Evolutionary conservation across 306 rosid species (phyloP).

Genomic region (Malus asiatica): DNA sequence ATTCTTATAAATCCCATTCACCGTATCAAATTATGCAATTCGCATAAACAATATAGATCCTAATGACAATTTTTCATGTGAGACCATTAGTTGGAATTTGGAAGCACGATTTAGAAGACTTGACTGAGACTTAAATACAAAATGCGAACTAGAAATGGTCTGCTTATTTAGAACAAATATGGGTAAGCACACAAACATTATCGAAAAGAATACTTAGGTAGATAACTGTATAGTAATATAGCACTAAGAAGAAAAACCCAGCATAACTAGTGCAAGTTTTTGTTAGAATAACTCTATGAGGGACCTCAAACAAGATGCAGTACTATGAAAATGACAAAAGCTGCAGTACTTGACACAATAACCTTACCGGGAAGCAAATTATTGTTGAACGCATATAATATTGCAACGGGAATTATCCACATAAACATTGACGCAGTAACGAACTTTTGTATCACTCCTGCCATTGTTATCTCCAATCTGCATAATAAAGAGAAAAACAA

Average conservation of each 20-base stretch:
- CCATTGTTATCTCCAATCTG: slow-evolving; percentile 42
- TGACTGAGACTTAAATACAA: not conserved
- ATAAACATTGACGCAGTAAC: slow-evolving; percentile 60
- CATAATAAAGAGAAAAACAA: not conserved
- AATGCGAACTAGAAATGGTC: not conserved
- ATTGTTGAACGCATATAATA: slow-evolving; percentile 63
- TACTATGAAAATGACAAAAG: not conserved
- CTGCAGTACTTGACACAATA: not conserved
- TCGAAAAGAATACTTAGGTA: not conserved
- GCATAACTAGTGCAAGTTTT: not conserved
- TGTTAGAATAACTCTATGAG: not conserved
- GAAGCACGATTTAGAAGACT: not conserved
- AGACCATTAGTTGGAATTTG: not conserved
- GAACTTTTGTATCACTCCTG: slow-evolving; percentile 56
- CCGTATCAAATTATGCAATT: not conserved
- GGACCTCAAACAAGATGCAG: not conserved
- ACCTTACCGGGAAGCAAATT: slow-evolving; percentile 69
- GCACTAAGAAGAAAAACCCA: not conserved
- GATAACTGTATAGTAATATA: not conserved
- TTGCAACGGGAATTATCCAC: slow-evolving; percentile 70
- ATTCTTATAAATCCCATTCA: not conserved
- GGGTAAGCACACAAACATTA: not conserved
- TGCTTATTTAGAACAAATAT: not conserved
- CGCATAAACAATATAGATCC: not conserved
- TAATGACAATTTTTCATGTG: not conserved